These are phyloP conservation scores for Penicillium aurantiogriseum DNA, from an alignment of 2,329 filamentous ascomycete genomes.

Conservation along the genomic window DNA sequence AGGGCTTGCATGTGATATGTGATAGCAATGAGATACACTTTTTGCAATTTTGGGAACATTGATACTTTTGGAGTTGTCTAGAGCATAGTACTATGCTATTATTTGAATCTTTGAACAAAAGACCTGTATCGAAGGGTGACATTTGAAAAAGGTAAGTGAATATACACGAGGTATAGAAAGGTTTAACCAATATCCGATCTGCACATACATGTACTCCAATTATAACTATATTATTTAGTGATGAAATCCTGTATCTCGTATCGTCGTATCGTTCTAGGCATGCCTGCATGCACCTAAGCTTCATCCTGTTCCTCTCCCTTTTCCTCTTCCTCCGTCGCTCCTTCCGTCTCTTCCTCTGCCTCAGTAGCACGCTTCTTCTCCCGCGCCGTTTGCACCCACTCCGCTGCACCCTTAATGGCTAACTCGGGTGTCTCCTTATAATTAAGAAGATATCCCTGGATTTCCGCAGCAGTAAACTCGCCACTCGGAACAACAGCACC, in stretches of 20 bases:
- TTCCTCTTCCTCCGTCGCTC: constrained; percentile 1
- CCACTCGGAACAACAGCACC: constrained; percentile 31
- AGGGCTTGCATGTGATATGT: not conserved
- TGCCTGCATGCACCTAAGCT: not conserved
- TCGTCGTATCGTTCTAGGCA: not conserved
- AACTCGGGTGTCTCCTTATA: constrained; percentile 34
- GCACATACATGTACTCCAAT: not conserved
- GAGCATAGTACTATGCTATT: not conserved
- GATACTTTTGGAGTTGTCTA: no score
- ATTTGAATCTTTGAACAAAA: not conserved
- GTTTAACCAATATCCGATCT: not conserved
- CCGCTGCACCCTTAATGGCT: constrained; percentile 31
- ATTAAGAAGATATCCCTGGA: constrained; percentile 42
- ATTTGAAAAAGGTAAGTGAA: not conserved
- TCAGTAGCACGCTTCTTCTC: constrained; percentile 26
- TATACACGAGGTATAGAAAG: not conserved
- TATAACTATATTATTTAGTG: not conserved
- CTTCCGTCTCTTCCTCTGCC: not conserved
- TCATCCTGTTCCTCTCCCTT: constrained; percentile 11
- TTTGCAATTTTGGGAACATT: not conserved
- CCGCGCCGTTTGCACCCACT: constrained; percentile 30
- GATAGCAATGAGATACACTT: not conserved
- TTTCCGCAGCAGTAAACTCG: constrained; percentile 42
- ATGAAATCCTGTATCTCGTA: not conserved
- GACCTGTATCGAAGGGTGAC: not conserved